Evolutionary conservation across 2,329 filamentous ascomycete species (phyloP).

Genomic region (Blastomyces emzantsi): DNA sequence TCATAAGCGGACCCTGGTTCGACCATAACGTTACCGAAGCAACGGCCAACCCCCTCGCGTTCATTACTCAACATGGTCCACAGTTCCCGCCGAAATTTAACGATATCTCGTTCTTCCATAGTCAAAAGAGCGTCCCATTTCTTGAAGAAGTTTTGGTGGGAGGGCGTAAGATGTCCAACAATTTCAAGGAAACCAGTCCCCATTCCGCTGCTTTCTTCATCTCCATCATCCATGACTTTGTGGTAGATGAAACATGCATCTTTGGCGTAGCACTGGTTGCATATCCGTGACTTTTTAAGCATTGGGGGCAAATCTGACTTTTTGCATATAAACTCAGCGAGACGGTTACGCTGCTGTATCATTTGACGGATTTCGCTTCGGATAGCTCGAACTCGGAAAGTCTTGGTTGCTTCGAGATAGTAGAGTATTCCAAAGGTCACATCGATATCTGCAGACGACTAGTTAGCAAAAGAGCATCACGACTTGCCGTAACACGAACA

Average conservation of each 20-base stretch:
- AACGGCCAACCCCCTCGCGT: conserved; percentile 78
- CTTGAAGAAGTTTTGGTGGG: conserved; percentile 73
- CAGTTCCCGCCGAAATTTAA: conserved; percentile 77
- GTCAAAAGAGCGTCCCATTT: conserved; percentile 93
- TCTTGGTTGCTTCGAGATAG: conserved; percentile 87
- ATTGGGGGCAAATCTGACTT: conserved; percentile 76
- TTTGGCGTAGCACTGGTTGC: conserved; percentile 83
- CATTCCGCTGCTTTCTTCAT: conserved; percentile 71
- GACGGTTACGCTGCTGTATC: conserved; percentile 88
- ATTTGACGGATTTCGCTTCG: conserved; percentile 87
- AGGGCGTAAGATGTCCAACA: conserved; percentile 64
- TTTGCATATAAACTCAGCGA: conserved; percentile 77
- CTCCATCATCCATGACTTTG: conserved; percentile 75
- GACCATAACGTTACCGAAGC: conserved; percentile 80
- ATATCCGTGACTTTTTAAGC: conserved; percentile 71
- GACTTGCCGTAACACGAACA: conserved; percentile 16
- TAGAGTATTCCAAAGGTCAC: conserved; percentile 86
- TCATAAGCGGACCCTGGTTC: conserved; percentile 66
- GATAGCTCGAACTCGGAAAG: conserved; percentile 73
- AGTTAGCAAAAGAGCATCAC: conserved; percentile 3
- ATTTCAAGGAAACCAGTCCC: conserved; percentile 73
- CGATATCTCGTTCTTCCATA: conserved; percentile 84
- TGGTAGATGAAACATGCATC: conserved; percentile 89
- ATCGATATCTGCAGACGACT: conserved; percentile 58
- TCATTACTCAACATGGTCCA: conserved; percentile 94